These are phyloP conservation scores for Entamoeba invadens DNA, from an alignment of 208 protist species.

Conservation along the genomic window DNA sequence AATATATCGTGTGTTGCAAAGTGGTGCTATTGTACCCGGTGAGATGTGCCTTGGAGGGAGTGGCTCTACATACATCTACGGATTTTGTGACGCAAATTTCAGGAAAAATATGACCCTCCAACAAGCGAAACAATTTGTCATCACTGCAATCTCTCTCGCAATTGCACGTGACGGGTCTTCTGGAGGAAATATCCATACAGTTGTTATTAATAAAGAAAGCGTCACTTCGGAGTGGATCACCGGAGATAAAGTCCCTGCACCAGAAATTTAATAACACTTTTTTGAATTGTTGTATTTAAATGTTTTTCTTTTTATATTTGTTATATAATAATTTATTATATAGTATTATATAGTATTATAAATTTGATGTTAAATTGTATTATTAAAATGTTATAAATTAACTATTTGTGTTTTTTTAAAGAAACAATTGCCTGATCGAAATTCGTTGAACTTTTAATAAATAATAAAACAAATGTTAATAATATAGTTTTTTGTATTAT, in stretches of 20 bases:
- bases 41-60: conserved; percentile 39
- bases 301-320: too few species aligned
- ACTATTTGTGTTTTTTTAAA: too few species aligned
- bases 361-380: too few species aligned
- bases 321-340: too few species aligned
- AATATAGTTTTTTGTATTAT: too few species aligned
- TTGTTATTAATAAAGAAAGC: not conserved
- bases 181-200: conserved; percentile 55
- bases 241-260: not conserved
- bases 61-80: conserved; percentile 91
- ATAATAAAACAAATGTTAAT: too few species aligned
- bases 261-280: not conserved
- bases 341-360: too few species aligned
- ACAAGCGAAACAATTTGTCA: conserved; percentile 62
- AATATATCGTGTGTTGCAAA: conserved; percentile 77
- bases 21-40: conserved; percentile 20
- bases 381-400: too few species aligned
- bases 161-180: conserved; percentile 89
- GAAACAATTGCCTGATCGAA: too few species aligned
- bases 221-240: not conserved
- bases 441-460: too few species aligned
- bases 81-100: conserved; percentile 85
- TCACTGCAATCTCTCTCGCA: conserved; percentile 68
- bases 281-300: too few species aligned
- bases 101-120: conserved; percentile 79